Evolutionary conservation across 495 filamentous ascomycete genomes (phyloP).

Genomic region (Aspergillus nanangensis): DNA sequence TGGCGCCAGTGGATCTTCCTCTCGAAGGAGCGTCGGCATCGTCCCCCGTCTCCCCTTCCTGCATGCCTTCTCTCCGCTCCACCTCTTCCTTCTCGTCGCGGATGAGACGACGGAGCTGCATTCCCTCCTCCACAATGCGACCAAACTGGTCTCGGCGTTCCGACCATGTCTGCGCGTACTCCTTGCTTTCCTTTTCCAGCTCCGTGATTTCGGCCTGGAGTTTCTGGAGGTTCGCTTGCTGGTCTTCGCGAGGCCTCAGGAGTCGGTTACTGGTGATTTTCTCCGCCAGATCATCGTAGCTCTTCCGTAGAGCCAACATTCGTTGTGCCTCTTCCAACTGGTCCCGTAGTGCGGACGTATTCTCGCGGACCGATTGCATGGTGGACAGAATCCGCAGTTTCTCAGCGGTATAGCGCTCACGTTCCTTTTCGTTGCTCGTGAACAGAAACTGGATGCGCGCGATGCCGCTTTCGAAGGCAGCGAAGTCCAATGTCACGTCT

Average conservation of each 20-base stretch:
- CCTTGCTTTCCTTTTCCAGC: constrained; percentile 74
- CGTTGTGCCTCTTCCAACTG: constrained; percentile 74
- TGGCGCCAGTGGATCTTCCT: constrained; percentile 48
- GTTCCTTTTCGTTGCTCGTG: constrained; percentile 77
- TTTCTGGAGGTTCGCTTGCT: constrained; percentile 70
- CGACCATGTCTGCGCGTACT: constrained; percentile 78
- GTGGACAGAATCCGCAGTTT: constrained; percentile 70
- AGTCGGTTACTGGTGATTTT: constrained; percentile 79
- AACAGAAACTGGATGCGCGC: constrained; percentile 83
- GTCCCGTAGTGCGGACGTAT: constrained; percentile 62
- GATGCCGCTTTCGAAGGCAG: constrained; percentile 81
- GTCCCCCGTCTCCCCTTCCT: constrained; percentile 66
- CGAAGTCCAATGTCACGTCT: constrained; percentile 86
- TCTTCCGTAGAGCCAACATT: constrained; percentile 72
- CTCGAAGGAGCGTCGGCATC: constrained; percentile 57
- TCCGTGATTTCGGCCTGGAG: constrained; percentile 84
- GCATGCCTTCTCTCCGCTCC: constrained; percentile 73
- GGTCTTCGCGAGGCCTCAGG: constrained; percentile 78
- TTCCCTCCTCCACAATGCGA: constrained; percentile 85
- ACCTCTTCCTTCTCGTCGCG: constrained; percentile 93
- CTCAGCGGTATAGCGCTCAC: constrained; percentile 78
- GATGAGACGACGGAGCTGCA: constrained; percentile 78
- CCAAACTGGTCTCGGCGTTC: constrained; percentile 87
- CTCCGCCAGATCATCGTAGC: constrained; percentile 79
- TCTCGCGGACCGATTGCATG: constrained; percentile 72